Evolutionary conservation across 306 rosid genomes (phyloP), one percentile per base, ranked within the genome.

Genomic region (Cucurbita ficifolia): DNA sequence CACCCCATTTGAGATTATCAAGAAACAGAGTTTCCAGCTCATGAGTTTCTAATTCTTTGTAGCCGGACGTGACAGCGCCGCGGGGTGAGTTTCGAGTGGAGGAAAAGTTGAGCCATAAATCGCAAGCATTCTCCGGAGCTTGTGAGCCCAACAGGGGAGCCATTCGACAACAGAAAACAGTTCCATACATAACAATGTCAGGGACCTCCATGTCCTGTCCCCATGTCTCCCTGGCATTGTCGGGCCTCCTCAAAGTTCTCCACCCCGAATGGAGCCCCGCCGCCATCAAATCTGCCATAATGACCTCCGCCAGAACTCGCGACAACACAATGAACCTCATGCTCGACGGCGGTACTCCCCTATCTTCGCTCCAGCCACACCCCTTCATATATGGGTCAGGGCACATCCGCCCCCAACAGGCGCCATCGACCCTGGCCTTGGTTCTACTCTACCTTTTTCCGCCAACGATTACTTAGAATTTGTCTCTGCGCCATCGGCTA

Each of bases 121-220:
- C 19, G 93, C 96, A n/a, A 52, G 88, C 91, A 2, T 91, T 14
- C 79, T 76, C 88, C 2, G 71, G 22, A 79, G 86, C 68, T n/a
- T 4, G 50, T n/a, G 9, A 82, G 90, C 76, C 91, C 91, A 0
- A 79, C 93, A 8, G 77, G 38, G 0, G 13, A 56, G 75, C 4
- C 21, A 0, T 69, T 49, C 21, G 97, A 91, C 74, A 61, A 62
- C 7, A 90, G 90, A 38, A n/a, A n/a, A 61, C 76, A 73, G 53
- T 77, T 80, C 86, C 91, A 11, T 91, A 74, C 62, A 67, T 74
- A 59, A 76, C 81, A 5, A 81, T 78, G 81, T 89, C 91, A 7
- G 97, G 97, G 65, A 91, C 97, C 40, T 91, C 97, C 70, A 89
- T 91, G 91, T 75, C 96, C 4, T 89, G 91, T 78, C 96, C 97